Base-by-base conservation (phyloP, 2,329 filamentous ascomycete species). In the Diplodia intermedia region DNA sequence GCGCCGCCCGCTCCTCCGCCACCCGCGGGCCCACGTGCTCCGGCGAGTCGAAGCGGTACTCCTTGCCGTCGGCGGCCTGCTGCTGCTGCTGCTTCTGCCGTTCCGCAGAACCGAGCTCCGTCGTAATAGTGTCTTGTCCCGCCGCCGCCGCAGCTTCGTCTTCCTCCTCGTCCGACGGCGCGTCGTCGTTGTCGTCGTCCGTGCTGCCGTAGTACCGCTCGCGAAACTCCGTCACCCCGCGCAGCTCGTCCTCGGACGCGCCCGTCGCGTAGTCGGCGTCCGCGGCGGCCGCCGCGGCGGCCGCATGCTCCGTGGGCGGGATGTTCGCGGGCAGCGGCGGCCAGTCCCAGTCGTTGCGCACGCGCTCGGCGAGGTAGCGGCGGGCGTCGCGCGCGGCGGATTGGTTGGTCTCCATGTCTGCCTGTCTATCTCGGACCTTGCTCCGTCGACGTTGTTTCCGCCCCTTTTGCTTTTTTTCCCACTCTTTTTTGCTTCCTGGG, bases 301-400 rank as follows among this genome's bases (percentile, higher is more conserved):
- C 36, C 26, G 75, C 33, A 36, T 36, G 38, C 18, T 38, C 38
- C 38, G 26, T 66, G 12, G 43, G 36, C 8, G 53, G 54, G 36
- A 55, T 36, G 50, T 20, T 52, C n/a, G 49, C 33, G 31, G 31
- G 68, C 57, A 8, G 53, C 47, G 54, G 4, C 66, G 81, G 81
- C 68, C 79, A 84, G 47, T 77, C 71, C 82, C 82, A 84, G 74
- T 84, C 82, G 71, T 76, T 77, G 70, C 80, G 79, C 23, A 83
- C 75, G 66, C 75, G 77, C 49, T 81, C 79, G 53, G 76, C 74
- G 68, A 84, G 77, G 70, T 79, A 76, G 55, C 79, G 77, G 52
- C 78, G 78, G 29, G 81, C 80, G 43, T 80, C 78, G 60, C 81
- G 76, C 31, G 80, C 72, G 52, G 81, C 80, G n/a, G 76, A 73